A percentile compares a stretch with the other conserved stretches of the same genome.
Conservation (phyloP, 768 basidiomycete genomes). For the Boletus speciosus region DNA sequence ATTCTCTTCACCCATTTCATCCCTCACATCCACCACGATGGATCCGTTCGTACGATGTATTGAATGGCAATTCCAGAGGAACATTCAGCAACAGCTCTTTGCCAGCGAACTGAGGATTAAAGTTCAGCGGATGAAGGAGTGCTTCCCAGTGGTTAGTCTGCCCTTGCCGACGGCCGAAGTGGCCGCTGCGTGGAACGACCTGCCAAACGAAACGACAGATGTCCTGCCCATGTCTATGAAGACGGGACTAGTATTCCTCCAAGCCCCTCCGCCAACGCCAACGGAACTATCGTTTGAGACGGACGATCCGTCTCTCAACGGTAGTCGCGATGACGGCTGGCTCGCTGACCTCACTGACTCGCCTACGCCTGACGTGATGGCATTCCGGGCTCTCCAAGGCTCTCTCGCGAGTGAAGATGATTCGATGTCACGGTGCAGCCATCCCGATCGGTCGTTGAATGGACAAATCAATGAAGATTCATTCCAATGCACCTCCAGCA, state of each 20-base stretch:
- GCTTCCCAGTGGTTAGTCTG: slow-evolving; percentile 11
- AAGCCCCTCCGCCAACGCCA: slow-evolving; percentile 23
- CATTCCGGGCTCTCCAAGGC: not conserved
- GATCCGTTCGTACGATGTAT: slow-evolving; percentile 1
- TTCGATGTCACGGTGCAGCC: not conserved
- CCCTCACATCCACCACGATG: slow-evolving; percentile 4
- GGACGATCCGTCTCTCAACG: not conserved
- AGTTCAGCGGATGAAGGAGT: slow-evolving; percentile 15
- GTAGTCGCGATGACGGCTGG: not conserved
- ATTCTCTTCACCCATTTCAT: not conserved
- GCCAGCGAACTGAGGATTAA: slow-evolving; percentile 15
- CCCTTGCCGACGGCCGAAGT: slow-evolving; percentile 17
- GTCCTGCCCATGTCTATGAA: slow-evolving; percentile 8
- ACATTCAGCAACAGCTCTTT: slow-evolving; percentile 4
- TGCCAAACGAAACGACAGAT: slow-evolving; percentile 23
- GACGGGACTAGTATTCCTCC: not conserved
- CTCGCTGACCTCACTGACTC: not conserved
- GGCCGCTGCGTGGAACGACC: slow-evolving; percentile 21
- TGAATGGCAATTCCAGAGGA: slow-evolving; percentile 13
- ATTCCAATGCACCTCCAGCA: not conserved
- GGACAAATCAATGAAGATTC: not conserved
- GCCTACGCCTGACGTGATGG: not conserved
- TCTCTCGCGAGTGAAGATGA: not conserved
- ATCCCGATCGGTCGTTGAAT: not conserved
- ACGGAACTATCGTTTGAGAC: not conserved